These are phyloP conservation scores for Wickerhamiella galacta DNA, from an alignment of 805 yeast species.

Conservation along the genomic window DNA sequence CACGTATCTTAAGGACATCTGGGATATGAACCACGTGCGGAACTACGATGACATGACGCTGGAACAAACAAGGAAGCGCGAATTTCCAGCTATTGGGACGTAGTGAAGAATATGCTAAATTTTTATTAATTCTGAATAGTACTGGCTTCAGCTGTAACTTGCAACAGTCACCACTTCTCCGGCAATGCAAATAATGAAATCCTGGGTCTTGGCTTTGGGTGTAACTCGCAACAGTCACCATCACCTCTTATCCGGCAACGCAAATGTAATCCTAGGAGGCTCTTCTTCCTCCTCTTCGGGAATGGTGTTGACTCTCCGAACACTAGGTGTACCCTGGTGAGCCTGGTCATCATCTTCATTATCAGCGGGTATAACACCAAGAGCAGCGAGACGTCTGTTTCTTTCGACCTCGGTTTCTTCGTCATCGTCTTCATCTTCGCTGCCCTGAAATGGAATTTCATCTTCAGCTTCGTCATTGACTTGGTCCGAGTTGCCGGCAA, in stretches of 20 bases:
- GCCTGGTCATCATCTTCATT: constrained; percentile 15
- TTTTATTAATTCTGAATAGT: no score
- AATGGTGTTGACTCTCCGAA: constrained; percentile 4
- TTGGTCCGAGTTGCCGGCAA: neutral
- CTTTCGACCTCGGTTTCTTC: constrained; percentile 53
- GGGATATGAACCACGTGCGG: constrained; percentile 59
- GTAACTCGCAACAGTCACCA: no score
- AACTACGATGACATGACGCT: constrained; percentile 59
- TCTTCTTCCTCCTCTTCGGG: constrained; percentile 5
- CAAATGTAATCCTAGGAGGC: constrained; percentile 3
- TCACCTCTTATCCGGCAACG: constrained; percentile 2
- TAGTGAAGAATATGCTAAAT: no score
- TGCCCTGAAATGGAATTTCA: constrained; percentile 15
- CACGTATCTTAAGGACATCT: constrained; percentile 52
- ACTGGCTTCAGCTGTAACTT: no score
- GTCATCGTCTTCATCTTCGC: constrained; percentile 19
- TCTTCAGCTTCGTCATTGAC: constrained; percentile 9
- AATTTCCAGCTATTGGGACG: constrained; percentile 39
- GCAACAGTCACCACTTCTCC: no score
- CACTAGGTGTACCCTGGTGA: constrained; percentile 4
- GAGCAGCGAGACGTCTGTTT: constrained; percentile 35
- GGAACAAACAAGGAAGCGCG: constrained; percentile 52
- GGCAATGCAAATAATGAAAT: no score
- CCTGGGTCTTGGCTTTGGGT: no score
- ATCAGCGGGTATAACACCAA: constrained; percentile 17